Evolutionary conservation across 768 basidiomycete species (phyloP).

Genomic region (Boletellus ananas): DNA sequence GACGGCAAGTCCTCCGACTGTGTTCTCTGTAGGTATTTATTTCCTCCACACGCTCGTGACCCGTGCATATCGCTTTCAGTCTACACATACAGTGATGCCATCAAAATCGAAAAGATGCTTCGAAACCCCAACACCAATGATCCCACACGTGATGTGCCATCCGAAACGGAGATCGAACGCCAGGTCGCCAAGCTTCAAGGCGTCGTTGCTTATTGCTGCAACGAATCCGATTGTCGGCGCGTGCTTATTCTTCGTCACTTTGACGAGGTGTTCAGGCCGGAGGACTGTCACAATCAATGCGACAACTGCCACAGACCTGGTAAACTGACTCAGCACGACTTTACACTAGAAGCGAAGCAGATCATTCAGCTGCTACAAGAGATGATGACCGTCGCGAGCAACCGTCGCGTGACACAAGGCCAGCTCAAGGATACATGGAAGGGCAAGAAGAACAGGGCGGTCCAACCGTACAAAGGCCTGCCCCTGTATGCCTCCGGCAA

Average conservation of each 20-base stretch:
- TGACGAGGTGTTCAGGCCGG: slow-evolving; percentile 70
- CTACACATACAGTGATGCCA: slow-evolving; percentile 59
- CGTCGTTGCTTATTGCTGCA: slow-evolving; percentile 77
- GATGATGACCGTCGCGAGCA: slow-evolving; percentile 32
- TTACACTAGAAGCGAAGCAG: slow-evolving; percentile 53
- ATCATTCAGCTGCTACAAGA: slow-evolving; percentile 57
- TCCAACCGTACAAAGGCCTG: slow-evolving; percentile 45
- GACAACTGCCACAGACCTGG: slow-evolving; percentile 73
- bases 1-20: slow-evolving; percentile 85
- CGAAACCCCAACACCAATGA: slow-evolving; percentile 42
- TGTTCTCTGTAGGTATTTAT: slow-evolving; percentile 64
- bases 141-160: slow-evolving; percentile 30
- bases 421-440: slow-evolving; percentile 62
- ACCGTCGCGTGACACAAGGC: slow-evolving; percentile 51
- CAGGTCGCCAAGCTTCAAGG: slow-evolving; percentile 60
- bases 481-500: slow-evolving; percentile 53
- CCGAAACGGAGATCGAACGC: slow-evolving; percentile 56
- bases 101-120: slow-evolving; percentile 57
- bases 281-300: slow-evolving; percentile 65
- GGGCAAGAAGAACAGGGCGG: slow-evolving; percentile 49
- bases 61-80: slow-evolving; percentile 38
- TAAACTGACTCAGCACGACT: slow-evolving; percentile 47
- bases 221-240: slow-evolving; percentile 83
- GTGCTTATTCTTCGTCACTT: slow-evolving; percentile 87
- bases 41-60: background rate